These are phyloP conservation scores for Chlamydomonas schloesseri DNA, from an alignment of 139 green algal species.

Conservation along the genomic window DNA sequence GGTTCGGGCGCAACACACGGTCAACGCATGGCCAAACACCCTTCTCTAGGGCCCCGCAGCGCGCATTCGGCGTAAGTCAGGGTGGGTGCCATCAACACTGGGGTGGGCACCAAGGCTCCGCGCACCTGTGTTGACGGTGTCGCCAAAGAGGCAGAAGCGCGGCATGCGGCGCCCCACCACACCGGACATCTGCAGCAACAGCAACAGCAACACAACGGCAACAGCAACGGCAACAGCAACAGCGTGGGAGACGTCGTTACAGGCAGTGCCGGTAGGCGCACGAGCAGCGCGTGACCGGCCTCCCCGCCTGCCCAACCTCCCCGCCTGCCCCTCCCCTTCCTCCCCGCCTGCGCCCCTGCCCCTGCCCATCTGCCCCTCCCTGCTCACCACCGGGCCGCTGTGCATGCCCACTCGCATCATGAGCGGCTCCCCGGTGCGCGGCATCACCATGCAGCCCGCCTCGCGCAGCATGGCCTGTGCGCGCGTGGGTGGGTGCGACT, in stretches of 20 bases:
- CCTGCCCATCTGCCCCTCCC: too few relatives aligned
- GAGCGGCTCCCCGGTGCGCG: conserved; percentile 15
- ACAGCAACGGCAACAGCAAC: too few relatives aligned
- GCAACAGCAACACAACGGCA: too few relatives aligned
- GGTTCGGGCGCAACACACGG: too few relatives aligned
- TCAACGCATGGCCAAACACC: too few relatives aligned
- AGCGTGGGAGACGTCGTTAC: too few relatives aligned
- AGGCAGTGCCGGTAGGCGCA: too few relatives aligned
- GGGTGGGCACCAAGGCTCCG: background rate
- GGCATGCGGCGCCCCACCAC: background rate
- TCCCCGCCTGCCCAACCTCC: background rate
- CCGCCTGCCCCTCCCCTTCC: background rate
- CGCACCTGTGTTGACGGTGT: background rate
- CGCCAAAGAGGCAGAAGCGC: background rate
- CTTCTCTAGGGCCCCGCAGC: too few relatives aligned
- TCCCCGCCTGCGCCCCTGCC: background rate
- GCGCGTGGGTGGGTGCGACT: too few relatives aligned
- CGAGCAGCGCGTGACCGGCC: background rate
- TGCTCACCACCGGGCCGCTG: conserved; percentile 12
- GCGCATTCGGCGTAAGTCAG: too few relatives aligned
- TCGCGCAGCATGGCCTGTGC: conserved; percentile 36
- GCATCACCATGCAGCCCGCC: conserved; percentile 11
- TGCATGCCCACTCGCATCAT: conserved; percentile 41
- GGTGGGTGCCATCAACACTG: too few relatives aligned
- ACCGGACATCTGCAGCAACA: background rate